These are phyloP conservation scores for Pseudogymnoascus sp. DNA, from an alignment of 2,329 filamentous ascomycete species.

Conservation along the genomic window DNA sequence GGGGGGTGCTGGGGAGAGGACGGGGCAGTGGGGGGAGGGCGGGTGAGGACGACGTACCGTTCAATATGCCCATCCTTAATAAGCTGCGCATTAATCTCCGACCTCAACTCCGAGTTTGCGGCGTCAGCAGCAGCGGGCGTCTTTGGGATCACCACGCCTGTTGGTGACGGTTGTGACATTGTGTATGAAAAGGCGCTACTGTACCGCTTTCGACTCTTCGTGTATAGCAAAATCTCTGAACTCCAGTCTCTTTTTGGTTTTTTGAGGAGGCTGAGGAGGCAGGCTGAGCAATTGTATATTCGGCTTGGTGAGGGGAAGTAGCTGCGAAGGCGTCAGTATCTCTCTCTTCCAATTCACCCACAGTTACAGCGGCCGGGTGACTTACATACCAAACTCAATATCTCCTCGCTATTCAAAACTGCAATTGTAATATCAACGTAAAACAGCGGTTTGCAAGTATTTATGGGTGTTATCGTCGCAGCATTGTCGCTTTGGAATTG, in stretches of 20 bases:
- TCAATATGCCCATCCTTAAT: slow-evolving; percentile 52
- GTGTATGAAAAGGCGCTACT: background rate
- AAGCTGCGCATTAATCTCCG: slow-evolving; percentile 53
- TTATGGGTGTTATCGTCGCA: background rate
- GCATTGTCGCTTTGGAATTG: background rate
- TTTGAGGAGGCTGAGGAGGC: background rate
- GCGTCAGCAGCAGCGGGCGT: background rate
- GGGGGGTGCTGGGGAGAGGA: slow-evolving; percentile 9
- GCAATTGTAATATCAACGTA: background rate
- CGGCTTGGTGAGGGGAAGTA: background rate
- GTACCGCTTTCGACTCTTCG: background rate
- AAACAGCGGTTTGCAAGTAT: background rate
- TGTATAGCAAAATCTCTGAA: background rate
- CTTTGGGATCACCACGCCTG: background rate
- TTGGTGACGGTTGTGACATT: background rate
- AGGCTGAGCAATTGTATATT: background rate
- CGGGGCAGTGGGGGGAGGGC: slow-evolving; percentile 9
- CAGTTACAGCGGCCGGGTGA: background rate
- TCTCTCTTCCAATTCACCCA: background rate
- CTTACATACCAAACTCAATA: background rate
- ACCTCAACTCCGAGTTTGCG: slow-evolving; percentile 51
- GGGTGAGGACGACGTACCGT: slow-evolving; percentile 38
- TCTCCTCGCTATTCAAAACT: background rate
- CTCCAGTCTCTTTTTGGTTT: background rate
- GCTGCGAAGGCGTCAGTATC: background rate